phyloP scores from a whole-genome alignment of 768 basidiomycete genomes.

The Suillus sp. region DNA sequence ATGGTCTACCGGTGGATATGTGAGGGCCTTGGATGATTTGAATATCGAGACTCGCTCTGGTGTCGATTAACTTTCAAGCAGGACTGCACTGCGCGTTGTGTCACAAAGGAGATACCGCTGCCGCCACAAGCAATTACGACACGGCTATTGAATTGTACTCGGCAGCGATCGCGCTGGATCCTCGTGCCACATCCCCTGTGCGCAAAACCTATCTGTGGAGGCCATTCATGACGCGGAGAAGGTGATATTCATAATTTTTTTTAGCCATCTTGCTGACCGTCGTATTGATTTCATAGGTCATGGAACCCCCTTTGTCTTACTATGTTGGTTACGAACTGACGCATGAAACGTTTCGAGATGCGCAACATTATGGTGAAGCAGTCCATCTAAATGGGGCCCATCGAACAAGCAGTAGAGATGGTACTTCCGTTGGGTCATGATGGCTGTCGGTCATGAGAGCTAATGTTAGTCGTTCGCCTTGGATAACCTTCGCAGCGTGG shows the following conservation, averaged over 20 bases:
- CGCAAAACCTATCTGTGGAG: neutral
- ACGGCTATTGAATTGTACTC: neutral
- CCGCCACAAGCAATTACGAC: neutral
- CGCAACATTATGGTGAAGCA: neutral
- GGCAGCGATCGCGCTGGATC: neutral
- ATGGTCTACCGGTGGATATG: neutral
- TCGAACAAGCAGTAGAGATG: neutral
- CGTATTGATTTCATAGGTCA: neutral
- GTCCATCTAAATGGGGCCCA: neutral
- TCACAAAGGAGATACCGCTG: neutral
- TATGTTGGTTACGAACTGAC: neutral
- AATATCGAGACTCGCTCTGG: neutral
- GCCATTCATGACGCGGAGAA: neutral
- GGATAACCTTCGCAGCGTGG: neutral
- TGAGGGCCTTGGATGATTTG: neutral
- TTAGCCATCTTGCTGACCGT: neutral
- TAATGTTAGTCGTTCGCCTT: no score
- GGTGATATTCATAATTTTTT: neutral
- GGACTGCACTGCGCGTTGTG: neutral
- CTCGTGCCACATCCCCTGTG: neutral
- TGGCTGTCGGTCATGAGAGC: no score
- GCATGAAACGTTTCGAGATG: slow-evolving; percentile 1
- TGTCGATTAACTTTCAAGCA: neutral
- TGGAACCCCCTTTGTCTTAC: neutral
- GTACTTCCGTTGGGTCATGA: no score